Conservation (phyloP, 164 flowering plant species). For the Tetracentron sinense region DNA sequence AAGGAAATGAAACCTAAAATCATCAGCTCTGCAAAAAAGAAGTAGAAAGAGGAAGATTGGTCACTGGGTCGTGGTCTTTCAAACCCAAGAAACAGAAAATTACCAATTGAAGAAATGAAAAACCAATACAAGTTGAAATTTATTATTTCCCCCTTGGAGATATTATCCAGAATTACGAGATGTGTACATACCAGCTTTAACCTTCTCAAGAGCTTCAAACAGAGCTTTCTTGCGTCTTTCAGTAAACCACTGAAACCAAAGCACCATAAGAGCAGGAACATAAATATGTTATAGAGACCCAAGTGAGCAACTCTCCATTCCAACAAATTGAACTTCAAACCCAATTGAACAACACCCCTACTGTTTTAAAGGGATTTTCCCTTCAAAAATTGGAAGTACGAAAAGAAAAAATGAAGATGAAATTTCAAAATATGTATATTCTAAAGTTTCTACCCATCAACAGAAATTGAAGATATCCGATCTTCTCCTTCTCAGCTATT, state of each 20-base stretch:
- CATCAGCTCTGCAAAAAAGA: slow-evolving; percentile 53
- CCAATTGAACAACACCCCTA: too few relatives aligned
- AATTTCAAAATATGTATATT: too few relatives aligned
- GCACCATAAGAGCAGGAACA: not conserved
- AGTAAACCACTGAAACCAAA: slow-evolving; percentile 56
- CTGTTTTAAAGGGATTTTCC: too few relatives aligned
- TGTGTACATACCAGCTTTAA: slow-evolving; percentile 66
- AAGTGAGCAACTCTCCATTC: too few relatives aligned
- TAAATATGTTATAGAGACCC: too few relatives aligned
- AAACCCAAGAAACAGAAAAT: not conserved
- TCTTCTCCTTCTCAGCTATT: too few relatives aligned
- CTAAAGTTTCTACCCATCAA: too few relatives aligned
- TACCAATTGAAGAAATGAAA: slow-evolving; percentile 3
- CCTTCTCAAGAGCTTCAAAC: slow-evolving; percentile 84
- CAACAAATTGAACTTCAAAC: too few relatives aligned
- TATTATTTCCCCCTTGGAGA: not conserved
- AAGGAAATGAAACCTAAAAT: slow-evolving; percentile 69
- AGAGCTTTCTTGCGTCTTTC: slow-evolving; percentile 65
- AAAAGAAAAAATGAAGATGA: too few relatives aligned
- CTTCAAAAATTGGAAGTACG: too few relatives aligned
- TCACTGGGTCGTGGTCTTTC: not conserved
- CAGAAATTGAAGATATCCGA: too few relatives aligned
- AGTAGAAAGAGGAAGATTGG: not conserved
- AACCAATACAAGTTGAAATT: not conserved
- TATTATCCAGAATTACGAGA: not conserved